These are phyloP conservation scores for Rugosomyces carneus DNA, from an alignment of 1,284 basidiomycete genomes.

Conservation along the genomic window DNA sequence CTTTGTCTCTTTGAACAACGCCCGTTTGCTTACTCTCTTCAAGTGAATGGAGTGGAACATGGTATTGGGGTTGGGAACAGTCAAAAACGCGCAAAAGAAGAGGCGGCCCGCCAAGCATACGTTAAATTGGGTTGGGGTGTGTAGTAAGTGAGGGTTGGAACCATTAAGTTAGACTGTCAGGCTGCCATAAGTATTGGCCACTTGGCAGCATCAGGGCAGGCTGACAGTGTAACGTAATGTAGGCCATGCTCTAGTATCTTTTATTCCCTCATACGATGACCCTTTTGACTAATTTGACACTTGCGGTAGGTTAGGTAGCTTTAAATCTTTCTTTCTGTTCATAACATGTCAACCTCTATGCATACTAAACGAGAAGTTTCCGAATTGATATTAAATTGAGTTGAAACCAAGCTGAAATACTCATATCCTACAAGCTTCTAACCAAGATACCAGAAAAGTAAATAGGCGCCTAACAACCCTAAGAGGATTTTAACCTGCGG, in stretches of 20 bases:
- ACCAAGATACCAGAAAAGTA: slow-evolving; percentile 56
- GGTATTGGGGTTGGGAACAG: slow-evolving; percentile 43
- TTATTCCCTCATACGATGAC: neutral
- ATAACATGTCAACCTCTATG: neutral
- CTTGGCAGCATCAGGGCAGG: slow-evolving; percentile 10
- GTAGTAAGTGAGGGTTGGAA: slow-evolving; percentile 19
- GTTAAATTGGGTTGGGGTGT: slow-evolving; percentile 39
- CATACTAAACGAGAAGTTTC: neutral
- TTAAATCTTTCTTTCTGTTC: neutral
- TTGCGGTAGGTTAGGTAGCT: neutral
- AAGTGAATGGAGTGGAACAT: slow-evolving; percentile 39
- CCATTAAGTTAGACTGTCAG: slow-evolving; percentile 14
- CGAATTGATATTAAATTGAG: neutral
- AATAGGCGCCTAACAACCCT: slow-evolving; percentile 53
- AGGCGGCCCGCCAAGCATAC: slow-evolving; percentile 47
- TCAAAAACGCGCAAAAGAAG: slow-evolving; percentile 51
- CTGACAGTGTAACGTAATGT: slow-evolving; percentile 17
- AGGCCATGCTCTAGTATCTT: slow-evolving; percentile 5
- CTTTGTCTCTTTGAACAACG: neutral
- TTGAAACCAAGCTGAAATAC: neutral
- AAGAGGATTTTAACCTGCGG: slow-evolving; percentile 62
- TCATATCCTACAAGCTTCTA: slow-evolving; percentile 9
- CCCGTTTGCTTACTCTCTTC: neutral
- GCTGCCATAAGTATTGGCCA: slow-evolving; percentile 10
- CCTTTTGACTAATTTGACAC: neutral